Evolutionary conservation across 179 eudicot genomes (phyloP), one percentile per base, ranked within the genome.

Genomic region (Spergularia azorica): DNA sequence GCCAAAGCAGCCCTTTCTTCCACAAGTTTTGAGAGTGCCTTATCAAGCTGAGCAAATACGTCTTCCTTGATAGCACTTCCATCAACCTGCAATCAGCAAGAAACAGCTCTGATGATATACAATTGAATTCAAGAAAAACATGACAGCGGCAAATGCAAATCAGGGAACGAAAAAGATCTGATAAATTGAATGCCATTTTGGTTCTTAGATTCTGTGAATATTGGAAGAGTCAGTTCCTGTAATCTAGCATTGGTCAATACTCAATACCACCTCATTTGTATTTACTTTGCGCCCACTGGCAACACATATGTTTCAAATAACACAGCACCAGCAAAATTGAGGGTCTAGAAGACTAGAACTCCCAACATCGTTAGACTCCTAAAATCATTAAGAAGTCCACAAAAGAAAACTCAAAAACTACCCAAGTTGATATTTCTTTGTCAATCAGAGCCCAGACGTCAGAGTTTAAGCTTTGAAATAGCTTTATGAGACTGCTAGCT

Each of bases 1-100:
- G 83, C 64, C 58, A 79, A 76, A 70, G 62, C 75, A 69, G 82
- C 74, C 79, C 72, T 84, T 79, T 73, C 78, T 76, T 84, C 88
- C 70, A 85, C 72, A 79, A 88, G 82, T 38, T 90, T 72, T 21
- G 88, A 74, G 70, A 95, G 80, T 9, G 84, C 86, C 18, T 67
- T 78, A 74, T 93, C 97, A 57, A 93, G 90, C 74, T 91, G 86
- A 17, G 88, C 84, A 79, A 90, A 95, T 58, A 95, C 97, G 60
- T 89, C 93, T 26, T 89, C 85, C 74, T 88, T 89, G 43, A 83
- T 58, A 63, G 77, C 84, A 80, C 83, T 88, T 77, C 98, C 98
- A 78, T 95, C 86, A 77, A 95, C 79, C 97, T 95, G 90, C 79
- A 88, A 41, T 18, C 7, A 39, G 64, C 54, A 15, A 38, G 46